phyloP scores from a whole-genome alignment of 495 filamentous ascomycete species.

The Zalerion maritima region DNA sequence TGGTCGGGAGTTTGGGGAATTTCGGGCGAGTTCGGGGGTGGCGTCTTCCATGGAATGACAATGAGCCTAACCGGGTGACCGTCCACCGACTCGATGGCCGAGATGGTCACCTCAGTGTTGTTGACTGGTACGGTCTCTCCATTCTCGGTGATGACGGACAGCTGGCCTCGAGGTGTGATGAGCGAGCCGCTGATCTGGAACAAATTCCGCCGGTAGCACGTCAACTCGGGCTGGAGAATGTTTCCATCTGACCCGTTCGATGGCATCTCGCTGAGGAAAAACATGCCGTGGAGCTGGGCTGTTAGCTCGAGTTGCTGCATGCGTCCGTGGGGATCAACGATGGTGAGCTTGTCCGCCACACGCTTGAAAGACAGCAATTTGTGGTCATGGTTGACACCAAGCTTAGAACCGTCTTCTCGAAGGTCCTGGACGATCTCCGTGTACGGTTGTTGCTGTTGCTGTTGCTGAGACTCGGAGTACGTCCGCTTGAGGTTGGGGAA shows the following conservation, averaged over 20 bases:
- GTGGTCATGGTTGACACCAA: constrained; percentile 40
- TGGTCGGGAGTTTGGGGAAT: constrained; percentile 37
- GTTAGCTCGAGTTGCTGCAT: constrained; percentile 47
- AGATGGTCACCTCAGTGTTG: constrained; percentile 70
- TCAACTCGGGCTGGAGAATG: constrained; percentile 60
- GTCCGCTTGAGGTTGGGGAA: constrained; percentile 38
- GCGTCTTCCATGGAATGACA: constrained; percentile 91
- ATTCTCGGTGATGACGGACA: constrained; percentile 67
- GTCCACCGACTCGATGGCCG: constrained; percentile 82
- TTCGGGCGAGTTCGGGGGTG: constrained; percentile 55
- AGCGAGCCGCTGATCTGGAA: constrained; percentile 86
- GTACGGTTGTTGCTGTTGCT: constrained; percentile 29
- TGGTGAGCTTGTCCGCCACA: constrained; percentile 39
- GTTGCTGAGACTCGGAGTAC: constrained; percentile 25
- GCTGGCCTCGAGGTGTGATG: constrained; percentile 58
- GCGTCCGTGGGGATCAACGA: constrained; percentile 38
- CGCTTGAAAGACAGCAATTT: constrained; percentile 39
- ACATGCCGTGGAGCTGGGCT: constrained; percentile 89
- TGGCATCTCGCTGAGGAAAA: constrained; percentile 82
- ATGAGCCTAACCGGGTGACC: constrained; percentile 81
- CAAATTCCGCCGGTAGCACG: constrained; percentile 84
- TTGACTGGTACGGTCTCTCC: constrained; percentile 71
- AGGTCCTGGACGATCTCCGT: constrained; percentile 39
- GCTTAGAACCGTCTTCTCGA: constrained; percentile 36
- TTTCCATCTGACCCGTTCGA: constrained; percentile 49